A percentile compares a stretch with the other conserved stretches of the same genome.
Evolutionary conservation across 306 rosid genomes (phyloP).

Genomic region (Alnus rubra): DNA sequence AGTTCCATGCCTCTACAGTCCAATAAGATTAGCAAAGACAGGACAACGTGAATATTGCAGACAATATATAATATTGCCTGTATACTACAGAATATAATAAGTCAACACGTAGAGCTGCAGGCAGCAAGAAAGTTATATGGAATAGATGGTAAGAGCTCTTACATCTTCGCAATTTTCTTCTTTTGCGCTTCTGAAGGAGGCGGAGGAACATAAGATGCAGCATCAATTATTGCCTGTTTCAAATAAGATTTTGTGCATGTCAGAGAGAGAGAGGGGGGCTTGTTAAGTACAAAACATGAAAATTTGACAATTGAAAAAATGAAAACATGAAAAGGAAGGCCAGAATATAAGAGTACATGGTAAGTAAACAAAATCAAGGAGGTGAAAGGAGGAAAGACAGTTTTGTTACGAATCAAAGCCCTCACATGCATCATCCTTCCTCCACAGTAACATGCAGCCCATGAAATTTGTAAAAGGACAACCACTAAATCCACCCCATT

Average conservation of each 20-base stretch:
- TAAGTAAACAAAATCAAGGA: background rate
- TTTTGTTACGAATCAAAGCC: too few species aligned
- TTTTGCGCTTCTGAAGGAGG: constrained; percentile 98
- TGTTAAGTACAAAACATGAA: constrained; percentile 3
- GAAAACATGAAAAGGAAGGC: background rate
- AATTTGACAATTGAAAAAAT: background rate
- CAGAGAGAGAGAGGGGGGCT: constrained; percentile 20
- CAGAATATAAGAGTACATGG: background rate
- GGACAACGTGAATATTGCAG: constrained; percentile 1
- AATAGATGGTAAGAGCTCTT: constrained; percentile 31
- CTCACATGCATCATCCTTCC: too few species aligned
- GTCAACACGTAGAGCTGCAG: background rate
- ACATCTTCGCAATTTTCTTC: constrained; percentile 92
- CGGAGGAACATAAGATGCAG: constrained; percentile 94
- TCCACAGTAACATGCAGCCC: too few species aligned
- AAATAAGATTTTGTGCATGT: background rate
- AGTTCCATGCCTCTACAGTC: constrained; percentile 20
- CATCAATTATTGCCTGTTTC: constrained; percentile 83
- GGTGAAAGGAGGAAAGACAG: background rate
- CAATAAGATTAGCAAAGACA: constrained; percentile 15
- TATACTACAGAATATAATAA: background rate
- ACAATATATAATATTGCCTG: constrained; percentile 7
- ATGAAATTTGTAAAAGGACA: too few species aligned
- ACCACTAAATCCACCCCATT: too few species aligned
- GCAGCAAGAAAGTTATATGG: background rate